Conservation (phyloP, 2,329 filamentous ascomycete genomes). For the Tolypocladium sp. region DNA sequence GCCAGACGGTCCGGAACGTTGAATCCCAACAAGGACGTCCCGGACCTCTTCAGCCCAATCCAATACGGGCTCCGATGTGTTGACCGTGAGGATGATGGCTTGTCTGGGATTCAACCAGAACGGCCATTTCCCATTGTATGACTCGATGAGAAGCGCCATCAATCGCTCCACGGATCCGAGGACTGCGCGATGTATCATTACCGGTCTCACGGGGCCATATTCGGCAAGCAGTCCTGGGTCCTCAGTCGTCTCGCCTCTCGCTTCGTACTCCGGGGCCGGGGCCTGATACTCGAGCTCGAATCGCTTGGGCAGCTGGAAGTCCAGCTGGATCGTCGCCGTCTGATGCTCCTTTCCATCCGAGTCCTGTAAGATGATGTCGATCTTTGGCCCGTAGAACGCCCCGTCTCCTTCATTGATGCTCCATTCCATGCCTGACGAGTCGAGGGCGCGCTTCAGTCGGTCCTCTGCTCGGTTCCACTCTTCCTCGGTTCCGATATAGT, state of each 20-base stretch:
- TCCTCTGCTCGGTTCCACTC: slow-evolving; percentile 46
- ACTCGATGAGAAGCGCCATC: slow-evolving; percentile 77
- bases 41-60: slow-evolving; percentile 37
- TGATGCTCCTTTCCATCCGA: slow-evolving; percentile 80
- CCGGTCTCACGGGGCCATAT: slow-evolving; percentile 56
- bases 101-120: slow-evolving; percentile 85
- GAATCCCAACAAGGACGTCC: slow-evolving; percentile 40
- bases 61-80: slow-evolving; percentile 46
- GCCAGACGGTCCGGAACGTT: slow-evolving; percentile 11
- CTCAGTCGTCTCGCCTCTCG: slow-evolving; percentile 38
- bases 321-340: slow-evolving; percentile 80
- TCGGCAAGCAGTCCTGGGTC: slow-evolving; percentile 37
- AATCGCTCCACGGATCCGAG: slow-evolving; percentile 78
- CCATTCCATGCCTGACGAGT: slow-evolving; percentile 66
- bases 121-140: slow-evolving; percentile 71
- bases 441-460: slow-evolving; percentile 30
- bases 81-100: slow-evolving; percentile 64
- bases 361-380: slow-evolving; percentile 75
- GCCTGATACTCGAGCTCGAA: slow-evolving; percentile 70
- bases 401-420: slow-evolving; percentile 71
- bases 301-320: slow-evolving; percentile 79
- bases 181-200: slow-evolving; percentile 78
- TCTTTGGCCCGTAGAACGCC: slow-evolving; percentile 88
- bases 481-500: slow-evolving; percentile 66
- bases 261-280: slow-evolving; percentile 54